Conservation (phyloP, 768 basidiomycete species). For the Pleurotus cornucopiae region DNA sequence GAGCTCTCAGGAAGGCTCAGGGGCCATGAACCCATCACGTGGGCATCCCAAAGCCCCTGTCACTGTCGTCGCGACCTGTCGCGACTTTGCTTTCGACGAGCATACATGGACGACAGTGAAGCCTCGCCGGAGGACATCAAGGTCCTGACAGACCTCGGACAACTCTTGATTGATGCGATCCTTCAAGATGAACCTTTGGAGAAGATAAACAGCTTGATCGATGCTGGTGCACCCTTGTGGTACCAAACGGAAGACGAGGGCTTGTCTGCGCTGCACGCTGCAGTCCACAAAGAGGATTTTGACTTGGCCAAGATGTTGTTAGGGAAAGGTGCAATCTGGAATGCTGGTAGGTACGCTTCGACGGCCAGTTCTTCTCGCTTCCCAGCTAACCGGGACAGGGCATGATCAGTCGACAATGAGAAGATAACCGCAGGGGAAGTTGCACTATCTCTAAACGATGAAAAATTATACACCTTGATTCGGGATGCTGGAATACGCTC, state of each 20-base stretch:
- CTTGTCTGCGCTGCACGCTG: constrained; percentile 83
- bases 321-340: constrained; percentile 88
- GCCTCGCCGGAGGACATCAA: constrained; percentile 31
- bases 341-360: constrained; percentile 51
- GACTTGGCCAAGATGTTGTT: constrained; percentile 66
- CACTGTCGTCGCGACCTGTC: constrained; percentile 7
- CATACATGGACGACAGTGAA: constrained; percentile 11
- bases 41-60: background rate
- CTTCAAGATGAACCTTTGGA: constrained; percentile 43
- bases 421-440: constrained; percentile 88
- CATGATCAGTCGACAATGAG: constrained; percentile 61
- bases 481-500: constrained; percentile 91
- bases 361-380: background rate
- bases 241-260: constrained; percentile 81
- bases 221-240: constrained; percentile 80
- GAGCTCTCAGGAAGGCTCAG: too few species aligned
- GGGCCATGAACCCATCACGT: too few species aligned
- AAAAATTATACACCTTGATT: constrained; percentile 68
- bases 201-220: constrained; percentile 45
- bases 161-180: constrained; percentile 55
- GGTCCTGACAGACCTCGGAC: constrained; percentile 50
- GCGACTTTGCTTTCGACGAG: constrained; percentile 8
- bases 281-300: constrained; percentile 66
- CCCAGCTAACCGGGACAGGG: background rate
- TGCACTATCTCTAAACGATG: constrained; percentile 80